phyloP scores from a whole-genome alignment of 1,139 yeast genomes.

The Geotrichum citri-aurantii region DNA sequence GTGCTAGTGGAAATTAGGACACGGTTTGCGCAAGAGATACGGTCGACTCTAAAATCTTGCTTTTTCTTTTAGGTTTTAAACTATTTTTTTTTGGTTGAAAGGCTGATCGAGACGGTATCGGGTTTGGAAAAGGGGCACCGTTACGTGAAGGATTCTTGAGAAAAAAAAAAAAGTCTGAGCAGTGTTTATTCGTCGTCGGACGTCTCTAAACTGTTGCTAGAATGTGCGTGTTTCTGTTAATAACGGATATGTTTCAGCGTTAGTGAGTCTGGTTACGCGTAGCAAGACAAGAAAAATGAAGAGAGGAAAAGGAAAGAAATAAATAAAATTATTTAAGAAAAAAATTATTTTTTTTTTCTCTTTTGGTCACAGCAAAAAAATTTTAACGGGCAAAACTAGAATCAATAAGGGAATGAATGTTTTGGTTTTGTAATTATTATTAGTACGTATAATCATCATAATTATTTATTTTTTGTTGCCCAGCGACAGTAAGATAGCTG shows the following conservation, averaged over 20 bases:
- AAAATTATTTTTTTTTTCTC: not conserved
- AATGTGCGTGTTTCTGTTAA: not conserved
- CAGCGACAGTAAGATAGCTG: not conserved
- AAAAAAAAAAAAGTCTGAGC: not conserved
- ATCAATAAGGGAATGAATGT: too few relatives aligned
- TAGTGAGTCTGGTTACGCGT: not conserved
- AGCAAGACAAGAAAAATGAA: not conserved
- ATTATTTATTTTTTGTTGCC: not conserved
- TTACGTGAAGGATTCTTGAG: not conserved
- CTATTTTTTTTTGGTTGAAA: not conserved
- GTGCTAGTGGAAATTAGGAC: not conserved
- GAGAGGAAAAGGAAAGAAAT: not conserved
- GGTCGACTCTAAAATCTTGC: too few relatives aligned
- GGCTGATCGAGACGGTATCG: not conserved
- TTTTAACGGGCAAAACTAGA: not conserved
- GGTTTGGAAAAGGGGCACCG: not conserved
- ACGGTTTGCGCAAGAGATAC: not conserved
- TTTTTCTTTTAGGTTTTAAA: too few relatives aligned
- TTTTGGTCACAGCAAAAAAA: not conserved
- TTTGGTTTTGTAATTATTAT: too few relatives aligned
- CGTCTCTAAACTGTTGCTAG: not conserved
- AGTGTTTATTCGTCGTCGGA: not conserved
- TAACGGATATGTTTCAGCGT: not conserved
- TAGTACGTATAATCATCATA: too few relatives aligned
- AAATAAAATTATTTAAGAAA: not conserved